Percentiles rank a stretch among this genome's conserved stretches.
These are phyloP conservation scores for Termitomyces sp. DNA, from an alignment of 768 basidiomycete genomes.

Conservation along the genomic window DNA sequence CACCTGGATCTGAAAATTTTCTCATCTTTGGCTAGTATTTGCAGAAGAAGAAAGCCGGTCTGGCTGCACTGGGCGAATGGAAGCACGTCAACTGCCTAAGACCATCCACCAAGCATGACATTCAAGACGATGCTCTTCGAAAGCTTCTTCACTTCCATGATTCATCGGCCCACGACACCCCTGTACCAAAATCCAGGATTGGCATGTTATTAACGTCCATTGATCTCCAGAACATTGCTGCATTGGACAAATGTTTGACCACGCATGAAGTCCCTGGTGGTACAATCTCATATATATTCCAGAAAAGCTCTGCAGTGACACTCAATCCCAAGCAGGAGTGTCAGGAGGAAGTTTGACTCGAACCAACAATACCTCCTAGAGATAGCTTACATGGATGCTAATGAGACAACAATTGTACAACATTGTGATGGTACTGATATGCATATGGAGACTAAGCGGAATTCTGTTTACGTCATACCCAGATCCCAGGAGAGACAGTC, in stretches of 20 bases:
- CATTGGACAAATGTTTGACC: conserved; percentile 25
- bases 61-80: conserved; percentile 78
- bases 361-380: not conserved
- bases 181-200: conserved; percentile 7
- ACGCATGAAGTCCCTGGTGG: conserved; percentile 52
- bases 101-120: conserved; percentile 32
- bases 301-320: conserved; percentile 31
- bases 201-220: conserved; percentile 32
- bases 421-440: conserved; percentile 5
- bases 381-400: not conserved
- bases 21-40: conserved; percentile 39
- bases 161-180: conserved; percentile 1
- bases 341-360: not conserved
- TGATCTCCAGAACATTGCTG: conserved; percentile 40
- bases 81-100: conserved; percentile 75
- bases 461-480: not conserved
- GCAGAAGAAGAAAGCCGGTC: conserved; percentile 59
- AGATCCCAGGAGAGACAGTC: too few species aligned
- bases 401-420: not conserved
- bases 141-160: conserved; percentile 28
- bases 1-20: conserved; percentile 2
- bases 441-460: conserved; percentile 11
- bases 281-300: conserved; percentile 72
- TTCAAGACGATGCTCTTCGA: conserved; percentile 65
- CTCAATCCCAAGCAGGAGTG: not conserved